Conservation (phyloP, 345 rosid species). For the Viola odorata region DNA sequence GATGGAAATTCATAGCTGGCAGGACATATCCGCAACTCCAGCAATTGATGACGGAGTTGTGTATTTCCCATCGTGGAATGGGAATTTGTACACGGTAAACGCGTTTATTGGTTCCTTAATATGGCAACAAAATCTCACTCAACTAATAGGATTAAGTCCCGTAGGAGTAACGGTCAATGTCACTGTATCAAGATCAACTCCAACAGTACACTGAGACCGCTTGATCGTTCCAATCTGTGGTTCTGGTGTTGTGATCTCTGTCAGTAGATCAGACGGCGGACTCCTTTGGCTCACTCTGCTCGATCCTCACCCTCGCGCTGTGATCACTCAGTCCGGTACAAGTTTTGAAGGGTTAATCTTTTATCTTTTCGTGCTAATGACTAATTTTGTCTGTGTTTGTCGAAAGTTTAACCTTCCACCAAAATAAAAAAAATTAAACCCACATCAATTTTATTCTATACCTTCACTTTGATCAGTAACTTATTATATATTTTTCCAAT, state of each 20-base stretch:
- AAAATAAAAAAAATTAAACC: too few relatives aligned
- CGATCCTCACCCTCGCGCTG: slow-evolving; percentile 26
- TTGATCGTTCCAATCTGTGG: slow-evolving; percentile 25
- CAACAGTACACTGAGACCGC: background rate
- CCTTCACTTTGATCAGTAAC: too few relatives aligned
- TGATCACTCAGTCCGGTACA: slow-evolving; percentile 43
- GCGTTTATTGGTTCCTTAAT: background rate
- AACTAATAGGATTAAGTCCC: background rate
- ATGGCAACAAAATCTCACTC: background rate
- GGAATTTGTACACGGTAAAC: background rate
- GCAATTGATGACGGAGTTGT: background rate
- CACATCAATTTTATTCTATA: too few relatives aligned
- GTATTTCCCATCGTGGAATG: background rate
- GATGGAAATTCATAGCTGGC: background rate
- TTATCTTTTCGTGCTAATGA: too few relatives aligned
- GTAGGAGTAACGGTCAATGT: background rate
- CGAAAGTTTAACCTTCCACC: too few relatives aligned
- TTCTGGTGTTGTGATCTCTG: slow-evolving; percentile 39
- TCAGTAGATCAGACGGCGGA: slow-evolving; percentile 25
- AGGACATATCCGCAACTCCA: background rate
- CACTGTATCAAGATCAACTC: background rate
- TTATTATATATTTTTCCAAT: too few relatives aligned
- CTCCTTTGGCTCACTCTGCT: slow-evolving; percentile 37
- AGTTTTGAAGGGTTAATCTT: slow-evolving; percentile 23
- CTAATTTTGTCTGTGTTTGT: too few relatives aligned